phyloP scores from a whole-genome alignment of 306 rosid genomes.

The Casuarina glauca region DNA sequence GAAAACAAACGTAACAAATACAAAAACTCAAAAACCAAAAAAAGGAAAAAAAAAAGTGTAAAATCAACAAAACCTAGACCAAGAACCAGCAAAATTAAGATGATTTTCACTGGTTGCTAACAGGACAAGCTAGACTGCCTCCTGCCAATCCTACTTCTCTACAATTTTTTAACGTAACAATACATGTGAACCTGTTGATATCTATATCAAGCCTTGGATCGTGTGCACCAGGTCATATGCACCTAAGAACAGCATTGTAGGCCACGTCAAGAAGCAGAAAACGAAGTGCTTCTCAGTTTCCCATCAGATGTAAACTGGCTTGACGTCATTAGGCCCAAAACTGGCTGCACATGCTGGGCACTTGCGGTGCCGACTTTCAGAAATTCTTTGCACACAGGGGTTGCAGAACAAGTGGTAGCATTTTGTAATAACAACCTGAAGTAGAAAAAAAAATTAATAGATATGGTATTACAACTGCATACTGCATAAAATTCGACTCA shows the following conservation, averaged over 20 bases:
- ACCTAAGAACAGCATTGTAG: constrained; percentile 24
- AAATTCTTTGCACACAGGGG: constrained; percentile 70
- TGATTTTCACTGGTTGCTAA: constrained; percentile 32
- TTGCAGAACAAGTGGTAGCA: constrained; percentile 98
- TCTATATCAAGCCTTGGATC: constrained; percentile 36
- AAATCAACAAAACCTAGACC: constrained; percentile 28
- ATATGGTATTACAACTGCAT: not conserved
- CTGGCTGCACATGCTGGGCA: constrained; percentile 80
- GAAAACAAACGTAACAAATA: constrained; percentile 20
- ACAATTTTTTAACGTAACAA: constrained; percentile 38
- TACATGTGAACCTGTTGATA: constrained; percentile 36
- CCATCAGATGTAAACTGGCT: constrained; percentile 76
- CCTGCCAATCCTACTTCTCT: constrained; percentile 45
- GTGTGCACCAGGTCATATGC: constrained; percentile 28
- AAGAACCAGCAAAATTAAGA: constrained; percentile 38
- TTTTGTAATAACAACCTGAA: constrained; percentile 88
- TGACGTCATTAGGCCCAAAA: constrained; percentile 95
- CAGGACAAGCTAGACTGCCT: constrained; percentile 25
- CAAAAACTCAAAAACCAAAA: constrained; percentile 24
- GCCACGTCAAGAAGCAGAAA: constrained; percentile 25
- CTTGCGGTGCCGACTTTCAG: constrained; percentile 82
- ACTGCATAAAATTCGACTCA: not conserved
- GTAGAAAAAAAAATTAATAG: not conserved
- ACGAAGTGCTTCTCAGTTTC: constrained; percentile 27
- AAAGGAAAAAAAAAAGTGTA: constrained; percentile 36